Evolutionary conservation across 148 eudicot species (phyloP).

Genomic region (Persicaria tinctoria): DNA sequence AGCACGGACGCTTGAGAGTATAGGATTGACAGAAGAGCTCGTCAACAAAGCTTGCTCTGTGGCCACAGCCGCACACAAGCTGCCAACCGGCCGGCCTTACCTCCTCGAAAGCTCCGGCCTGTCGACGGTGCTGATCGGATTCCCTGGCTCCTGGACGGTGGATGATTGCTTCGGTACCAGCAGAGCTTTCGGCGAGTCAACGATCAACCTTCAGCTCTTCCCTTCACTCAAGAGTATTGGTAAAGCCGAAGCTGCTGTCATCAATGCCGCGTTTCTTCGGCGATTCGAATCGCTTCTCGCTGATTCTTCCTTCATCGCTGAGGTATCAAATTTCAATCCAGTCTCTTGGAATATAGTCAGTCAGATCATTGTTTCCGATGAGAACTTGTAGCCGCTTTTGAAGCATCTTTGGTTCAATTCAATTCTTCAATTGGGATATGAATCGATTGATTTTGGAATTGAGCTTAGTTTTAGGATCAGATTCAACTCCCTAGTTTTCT

Average conservation of each 20-base stretch:
- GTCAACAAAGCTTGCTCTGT: slow-evolving; percentile 49
- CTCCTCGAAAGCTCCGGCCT: slow-evolving; percentile 22
- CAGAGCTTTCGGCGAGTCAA: slow-evolving; percentile 45
- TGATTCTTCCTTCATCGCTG: slow-evolving; percentile 27
- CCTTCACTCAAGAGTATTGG: slow-evolving; percentile 67
- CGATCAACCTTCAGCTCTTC: slow-evolving; percentile 38
- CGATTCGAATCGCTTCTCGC: slow-evolving; percentile 41
- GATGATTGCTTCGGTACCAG: slow-evolving; percentile 35
- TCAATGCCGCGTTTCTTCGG: slow-evolving; percentile 42
- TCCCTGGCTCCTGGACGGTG: slow-evolving; percentile 59
- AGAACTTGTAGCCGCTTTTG: too few relatives aligned
- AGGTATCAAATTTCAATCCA: slow-evolving; percentile 36
- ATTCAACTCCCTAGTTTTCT: too few relatives aligned
- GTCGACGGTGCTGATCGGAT: slow-evolving; percentile 38
- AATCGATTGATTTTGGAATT: too few relatives aligned
- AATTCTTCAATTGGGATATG: too few relatives aligned
- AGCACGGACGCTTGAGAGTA: slow-evolving; percentile 16
- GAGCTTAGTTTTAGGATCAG: too few relatives aligned
- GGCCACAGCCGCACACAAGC: slow-evolving; percentile 52
- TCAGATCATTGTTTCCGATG: too few relatives aligned
- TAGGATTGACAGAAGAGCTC: slow-evolving; percentile 41
- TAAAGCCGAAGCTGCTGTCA: slow-evolving; percentile 39
- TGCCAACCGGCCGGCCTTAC: slow-evolving; percentile 36
- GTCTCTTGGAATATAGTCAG: too few relatives aligned
- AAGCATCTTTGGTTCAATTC: too few relatives aligned